Conservation (phyloP, 1,284 basidiomycete species). For the Apiotrichum gracile region DNA sequence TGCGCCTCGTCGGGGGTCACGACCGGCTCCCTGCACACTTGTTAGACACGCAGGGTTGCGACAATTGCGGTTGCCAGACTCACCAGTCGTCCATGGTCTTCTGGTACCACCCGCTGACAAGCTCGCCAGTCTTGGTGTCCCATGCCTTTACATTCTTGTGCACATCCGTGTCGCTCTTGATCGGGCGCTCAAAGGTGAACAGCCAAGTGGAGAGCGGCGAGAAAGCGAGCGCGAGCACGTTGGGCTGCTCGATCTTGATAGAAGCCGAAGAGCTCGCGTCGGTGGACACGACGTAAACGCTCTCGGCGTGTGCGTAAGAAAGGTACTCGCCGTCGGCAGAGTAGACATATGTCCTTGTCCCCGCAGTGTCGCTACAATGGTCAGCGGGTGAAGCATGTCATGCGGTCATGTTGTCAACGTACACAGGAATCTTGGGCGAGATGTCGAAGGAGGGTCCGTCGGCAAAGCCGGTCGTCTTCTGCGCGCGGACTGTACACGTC, state of each 20-base stretch:
- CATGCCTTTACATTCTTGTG: constrained; percentile 46
- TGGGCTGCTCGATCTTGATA: constrained; percentile 51
- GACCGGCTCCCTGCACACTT: constrained; percentile 61
- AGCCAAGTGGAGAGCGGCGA: constrained; percentile 88
- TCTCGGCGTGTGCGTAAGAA: constrained; percentile 70
- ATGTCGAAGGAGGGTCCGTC: constrained; percentile 71
- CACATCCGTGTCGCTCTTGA: constrained; percentile 44
- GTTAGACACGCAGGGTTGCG: too few species aligned
- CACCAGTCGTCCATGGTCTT: constrained; percentile 44
- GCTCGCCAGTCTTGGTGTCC: constrained; percentile 36
- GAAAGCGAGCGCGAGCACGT: constrained; percentile 77
- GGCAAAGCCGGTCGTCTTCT: constrained; percentile 84
- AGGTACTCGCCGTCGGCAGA: constrained; percentile 81
- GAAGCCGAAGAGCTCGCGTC: constrained; percentile 27
- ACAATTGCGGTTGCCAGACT: constrained; percentile 8
- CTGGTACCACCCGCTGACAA: constrained; percentile 43
- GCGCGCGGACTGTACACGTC: constrained; percentile 66
- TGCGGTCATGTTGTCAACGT: constrained; percentile 12
- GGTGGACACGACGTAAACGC: constrained; percentile 32
- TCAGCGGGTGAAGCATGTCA: neutral
- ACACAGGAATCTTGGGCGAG: constrained; percentile 60
- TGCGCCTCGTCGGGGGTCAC: constrained; percentile 88
- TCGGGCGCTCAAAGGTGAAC: constrained; percentile 84
- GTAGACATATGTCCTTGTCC: constrained; percentile 68
- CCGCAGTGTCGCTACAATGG: constrained; percentile 38